Percentiles rank a stretch among this genome's conserved stretches.
Conservation (phyloP, 768 basidiomycete species). For the Psilocybe cyanescens region DNA sequence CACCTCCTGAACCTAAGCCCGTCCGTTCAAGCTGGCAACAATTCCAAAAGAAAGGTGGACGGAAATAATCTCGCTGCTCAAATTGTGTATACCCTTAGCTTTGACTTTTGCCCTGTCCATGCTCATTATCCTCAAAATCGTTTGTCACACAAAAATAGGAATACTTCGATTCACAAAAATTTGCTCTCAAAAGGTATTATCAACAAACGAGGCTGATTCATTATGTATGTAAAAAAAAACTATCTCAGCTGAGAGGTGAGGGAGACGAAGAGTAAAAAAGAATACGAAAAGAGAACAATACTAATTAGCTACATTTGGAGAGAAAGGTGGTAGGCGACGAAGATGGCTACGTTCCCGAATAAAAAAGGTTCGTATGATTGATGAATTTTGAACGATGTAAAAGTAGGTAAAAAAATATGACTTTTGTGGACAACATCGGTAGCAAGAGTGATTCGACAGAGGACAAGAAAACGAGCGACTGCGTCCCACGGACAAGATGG, state of each 20-base stretch:
- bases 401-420: slow-evolving; percentile 22
- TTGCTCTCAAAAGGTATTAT: not conserved
- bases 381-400: slow-evolving; percentile 14
- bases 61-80: slow-evolving; percentile 19
- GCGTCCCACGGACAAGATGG: slow-evolving; percentile 1
- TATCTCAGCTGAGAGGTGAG: not conserved
- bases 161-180: too few species aligned
- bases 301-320: not conserved
- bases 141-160: too few species aligned
- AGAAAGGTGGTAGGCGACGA: not conserved
- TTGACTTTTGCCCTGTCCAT: too few species aligned
- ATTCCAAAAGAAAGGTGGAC: slow-evolving; percentile 45
- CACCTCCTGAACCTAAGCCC: slow-evolving; percentile 31
- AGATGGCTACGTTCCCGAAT: not conserved
- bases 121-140: too few species aligned
- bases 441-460: slow-evolving; percentile 19
- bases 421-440: slow-evolving; percentile 32
- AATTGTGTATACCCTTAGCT: not conserved
- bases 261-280: not conserved
- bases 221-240: not conserved
- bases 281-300: not conserved
- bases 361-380: not conserved
- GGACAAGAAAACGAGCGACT: slow-evolving; percentile 2
- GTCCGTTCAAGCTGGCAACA: slow-evolving; percentile 61
- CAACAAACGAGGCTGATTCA: not conserved